These are phyloP conservation scores for Leccinum solheimii DNA, from an alignment of 1,284 basidiomycete genomes.

Conservation along the genomic window DNA sequence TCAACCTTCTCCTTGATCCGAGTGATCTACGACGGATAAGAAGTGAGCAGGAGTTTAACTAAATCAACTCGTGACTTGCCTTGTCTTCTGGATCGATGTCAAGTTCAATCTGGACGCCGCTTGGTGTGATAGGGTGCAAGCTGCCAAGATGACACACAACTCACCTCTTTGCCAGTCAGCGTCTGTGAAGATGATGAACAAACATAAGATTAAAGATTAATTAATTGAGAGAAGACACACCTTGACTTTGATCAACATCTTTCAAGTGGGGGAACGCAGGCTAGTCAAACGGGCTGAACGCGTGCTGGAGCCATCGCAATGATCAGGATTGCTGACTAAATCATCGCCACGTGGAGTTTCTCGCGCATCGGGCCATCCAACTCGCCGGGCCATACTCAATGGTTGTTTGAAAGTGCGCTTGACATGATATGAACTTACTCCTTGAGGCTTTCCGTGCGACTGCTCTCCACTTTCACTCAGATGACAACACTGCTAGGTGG, in stretches of 20 bases:
- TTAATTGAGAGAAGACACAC: conserved; percentile 3
- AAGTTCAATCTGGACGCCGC: conserved; percentile 77
- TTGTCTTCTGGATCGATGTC: conserved; percentile 93
- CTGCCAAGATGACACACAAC: conserved; percentile 14
- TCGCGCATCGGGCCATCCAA: not conserved
- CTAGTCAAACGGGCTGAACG: not conserved
- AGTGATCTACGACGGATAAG: conserved; percentile 62
- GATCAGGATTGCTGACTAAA: not conserved
- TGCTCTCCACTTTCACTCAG: not conserved
- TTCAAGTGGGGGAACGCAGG: conserved; percentile 6
- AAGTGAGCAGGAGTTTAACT: not conserved
- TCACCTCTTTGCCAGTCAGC: conserved; percentile 89
- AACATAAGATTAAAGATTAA: not conserved
- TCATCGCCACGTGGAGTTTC: not conserved
- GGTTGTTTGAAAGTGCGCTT: not conserved
- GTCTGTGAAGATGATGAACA: conserved; percentile 55
- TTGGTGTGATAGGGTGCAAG: conserved; percentile 7
- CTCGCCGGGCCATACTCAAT: not conserved
- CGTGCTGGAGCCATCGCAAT: not conserved
- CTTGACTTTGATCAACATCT: conserved; percentile 32
- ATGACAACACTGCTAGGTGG: not conserved
- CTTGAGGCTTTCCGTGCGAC: not conserved
- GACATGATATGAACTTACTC: not conserved
- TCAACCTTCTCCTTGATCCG: conserved; percentile 99
- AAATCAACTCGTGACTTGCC: conserved; percentile 44